Base-by-base conservation (phyloP, 2,329 filamentous ascomycete genomes). In the Amauroascus verrucosus region DNA sequence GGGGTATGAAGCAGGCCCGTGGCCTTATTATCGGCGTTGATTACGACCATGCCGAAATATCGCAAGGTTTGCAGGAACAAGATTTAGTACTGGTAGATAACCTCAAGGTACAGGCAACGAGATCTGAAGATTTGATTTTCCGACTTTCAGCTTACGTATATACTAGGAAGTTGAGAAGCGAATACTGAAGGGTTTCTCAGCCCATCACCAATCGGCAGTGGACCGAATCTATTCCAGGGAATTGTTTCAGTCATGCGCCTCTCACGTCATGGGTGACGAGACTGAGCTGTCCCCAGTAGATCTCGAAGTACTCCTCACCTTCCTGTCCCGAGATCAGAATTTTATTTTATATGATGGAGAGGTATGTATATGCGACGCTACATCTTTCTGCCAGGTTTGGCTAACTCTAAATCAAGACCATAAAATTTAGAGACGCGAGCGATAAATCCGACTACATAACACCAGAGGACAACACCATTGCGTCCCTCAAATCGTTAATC, bases 391-490 rank as follows among this genome's bases (percentile, higher is more conserved):
- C 59, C 64, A 58, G 3, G 22, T 37, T 20, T 13, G 20, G 35
- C 49, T 58, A 58, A 66, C 77, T 22, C 59, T 65, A 1, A 20
- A 67, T 72, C 3, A 70, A 81, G 59, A 87, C 83, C 0, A 77
- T 98, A 60, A 90, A 86, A 65, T 83, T 97, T 67, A 84, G 80
- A 61, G 69, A 70, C 0, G 65, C 77, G 0, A 72, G 75, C 2
- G 75, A 80, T 49, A 59, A 64, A 1, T 63, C 69, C 1, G 60
- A 65, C 11, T 69, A 75, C 1, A 84, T 97, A 58, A 86, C 86
- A 0, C 74, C 83, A 54, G 85, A 94, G 62, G 93, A 98, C 70
- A 74, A 76, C 3, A 85, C 87, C 0, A 87, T 96, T 57, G 89
- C 89, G 1, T 84, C 85, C 48, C 76, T 98, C 14, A 83, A 85